Evolutionary conservation across 2,329 filamentous ascomycete genomes (phyloP).

Genomic region (Emmonsiellopsis sp.): DNA sequence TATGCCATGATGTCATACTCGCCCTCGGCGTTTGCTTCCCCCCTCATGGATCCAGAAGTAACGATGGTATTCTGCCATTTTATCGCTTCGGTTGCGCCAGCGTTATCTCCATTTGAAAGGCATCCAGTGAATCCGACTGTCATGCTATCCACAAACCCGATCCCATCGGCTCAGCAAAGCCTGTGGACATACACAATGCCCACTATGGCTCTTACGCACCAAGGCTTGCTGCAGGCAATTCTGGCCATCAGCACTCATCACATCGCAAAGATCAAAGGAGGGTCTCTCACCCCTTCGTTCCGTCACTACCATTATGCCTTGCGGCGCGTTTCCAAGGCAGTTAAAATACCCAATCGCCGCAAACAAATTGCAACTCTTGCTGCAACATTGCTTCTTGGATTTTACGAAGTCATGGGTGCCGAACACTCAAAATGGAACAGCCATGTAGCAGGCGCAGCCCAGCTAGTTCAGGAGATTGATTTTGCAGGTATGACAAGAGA

Average conservation of each 20-base stretch:
- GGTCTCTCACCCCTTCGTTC: conserved; percentile 68
- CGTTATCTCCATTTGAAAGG: conserved; percentile 79
- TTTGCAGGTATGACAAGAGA: conserved; percentile 63
- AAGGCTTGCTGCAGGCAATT: conserved; percentile 84
- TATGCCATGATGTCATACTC: conserved; percentile 55
- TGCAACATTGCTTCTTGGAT: conserved; percentile 74
- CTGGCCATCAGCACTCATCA: conserved; percentile 80
- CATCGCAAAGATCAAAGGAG: conserved; percentile 70
- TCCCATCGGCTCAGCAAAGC: conserved; percentile 51
- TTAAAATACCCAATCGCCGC: conserved; percentile 59
- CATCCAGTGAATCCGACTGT: conserved; percentile 64
- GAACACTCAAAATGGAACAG: conserved; percentile 95
- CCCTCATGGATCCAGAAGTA: conserved; percentile 70
- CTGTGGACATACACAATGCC: conserved; percentile 70
- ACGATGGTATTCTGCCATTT: conserved; percentile 86
- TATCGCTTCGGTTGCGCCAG: conserved; percentile 76
- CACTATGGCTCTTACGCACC: conserved; percentile 70
- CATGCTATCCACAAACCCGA: conserved; percentile 52
- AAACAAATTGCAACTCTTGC: conserved; percentile 76
- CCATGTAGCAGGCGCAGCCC: conserved; percentile 75
- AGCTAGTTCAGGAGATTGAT: conserved; percentile 74
- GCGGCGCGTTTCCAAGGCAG: conserved; percentile 65
- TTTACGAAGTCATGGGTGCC: conserved; percentile 89
- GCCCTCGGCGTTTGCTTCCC: conserved; percentile 57
- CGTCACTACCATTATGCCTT: conserved; percentile 88